These are phyloP conservation scores for Hibiscus tridactylites DNA, from an alignment of 345 rosid species.

Conservation along the genomic window DNA sequence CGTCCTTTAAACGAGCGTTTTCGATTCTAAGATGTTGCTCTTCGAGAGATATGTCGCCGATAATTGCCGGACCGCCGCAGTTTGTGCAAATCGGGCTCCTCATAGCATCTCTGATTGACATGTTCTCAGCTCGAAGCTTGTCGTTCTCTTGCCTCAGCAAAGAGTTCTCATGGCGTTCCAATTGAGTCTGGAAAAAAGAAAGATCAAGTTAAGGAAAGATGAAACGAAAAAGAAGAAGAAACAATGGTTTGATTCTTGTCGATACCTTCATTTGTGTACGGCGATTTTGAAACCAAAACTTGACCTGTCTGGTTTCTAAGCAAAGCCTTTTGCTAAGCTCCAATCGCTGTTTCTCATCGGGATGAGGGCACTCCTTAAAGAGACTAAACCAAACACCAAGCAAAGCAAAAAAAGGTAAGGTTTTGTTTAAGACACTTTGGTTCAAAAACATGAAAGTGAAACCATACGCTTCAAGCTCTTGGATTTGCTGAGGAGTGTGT, in stretches of 20 bases:
- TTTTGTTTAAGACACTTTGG: neutral
- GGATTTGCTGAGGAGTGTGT: conserved; percentile 99
- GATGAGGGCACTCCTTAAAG: conserved; percentile 90
- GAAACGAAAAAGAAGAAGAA: neutral
- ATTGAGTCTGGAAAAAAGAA: conserved; percentile 50
- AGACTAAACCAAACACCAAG: conserved; percentile 20
- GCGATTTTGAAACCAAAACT: conserved; percentile 95
- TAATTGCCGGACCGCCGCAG: conserved; percentile 83
- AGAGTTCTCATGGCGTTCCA: conserved; percentile 86
- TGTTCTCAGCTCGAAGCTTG: conserved; percentile 79
- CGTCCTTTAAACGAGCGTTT: conserved; percentile 78
- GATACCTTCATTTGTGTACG: conserved; percentile 94
- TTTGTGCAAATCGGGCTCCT: conserved; percentile 76
- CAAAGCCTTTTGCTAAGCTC: conserved; percentile 75
- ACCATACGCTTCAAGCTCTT: conserved; percentile 87
- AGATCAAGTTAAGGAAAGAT: neutral
- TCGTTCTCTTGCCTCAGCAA: conserved; percentile 82
- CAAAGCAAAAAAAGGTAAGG: neutral
- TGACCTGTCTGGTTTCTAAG: conserved; percentile 80
- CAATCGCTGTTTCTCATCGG: conserved; percentile 82
- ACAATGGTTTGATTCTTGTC: neutral
- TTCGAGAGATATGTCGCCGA: conserved; percentile 76
- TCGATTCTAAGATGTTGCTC: conserved; percentile 87
- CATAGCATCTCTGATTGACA: conserved; percentile 88
- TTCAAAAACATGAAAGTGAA: conserved; percentile 4